phyloP scores from a whole-genome alignment of 2,329 filamentous ascomycete genomes.

The Fusarium longipes region DNA sequence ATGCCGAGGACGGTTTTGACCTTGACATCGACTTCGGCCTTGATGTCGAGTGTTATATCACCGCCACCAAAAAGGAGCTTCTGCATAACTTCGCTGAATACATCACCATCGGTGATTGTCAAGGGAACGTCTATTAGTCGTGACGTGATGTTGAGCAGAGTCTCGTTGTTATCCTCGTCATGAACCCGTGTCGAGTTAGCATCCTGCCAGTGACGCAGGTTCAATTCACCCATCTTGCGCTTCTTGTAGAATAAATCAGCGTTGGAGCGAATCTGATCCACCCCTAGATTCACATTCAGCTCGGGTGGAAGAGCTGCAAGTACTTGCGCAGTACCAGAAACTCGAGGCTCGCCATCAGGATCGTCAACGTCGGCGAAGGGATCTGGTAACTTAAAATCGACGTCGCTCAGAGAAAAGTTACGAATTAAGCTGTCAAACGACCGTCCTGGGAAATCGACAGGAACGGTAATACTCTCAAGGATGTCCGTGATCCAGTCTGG shows the following conservation, averaged over 20 bases:
- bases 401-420: slow-evolving; percentile 87
- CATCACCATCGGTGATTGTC: slow-evolving; percentile 80
- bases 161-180: slow-evolving; percentile 64
- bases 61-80: slow-evolving; percentile 79
- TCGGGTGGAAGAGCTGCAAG: slow-evolving; percentile 83
- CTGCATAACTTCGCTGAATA: slow-evolving; percentile 85
- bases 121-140: slow-evolving; percentile 82
- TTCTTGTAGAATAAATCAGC: slow-evolving; percentile 84
- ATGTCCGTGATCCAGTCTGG: slow-evolving; percentile 87
- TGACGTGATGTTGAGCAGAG: slow-evolving; percentile 78
- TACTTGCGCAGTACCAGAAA: slow-evolving; percentile 86
- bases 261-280: slow-evolving; percentile 79
- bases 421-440: slow-evolving; percentile 85
- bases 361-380: slow-evolving; percentile 80
- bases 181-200: slow-evolving; percentile 82
- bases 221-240: slow-evolving; percentile 82
- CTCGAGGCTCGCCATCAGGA: slow-evolving; percentile 77
- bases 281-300: slow-evolving; percentile 85
- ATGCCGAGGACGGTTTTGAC: slow-evolving; percentile 84
- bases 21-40: slow-evolving; percentile 84
- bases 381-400: slow-evolving; percentile 86
- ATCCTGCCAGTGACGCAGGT: slow-evolving; percentile 83
- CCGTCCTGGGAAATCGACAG: slow-evolving; percentile 84
- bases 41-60: slow-evolving; percentile 76
- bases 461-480: slow-evolving; percentile 82